Percentiles rank a stretch among this genome's conserved stretches.
phyloP scores from a whole-genome alignment of 2,329 filamentous ascomycete species.

The Thielaviopsis musarum region DNA sequence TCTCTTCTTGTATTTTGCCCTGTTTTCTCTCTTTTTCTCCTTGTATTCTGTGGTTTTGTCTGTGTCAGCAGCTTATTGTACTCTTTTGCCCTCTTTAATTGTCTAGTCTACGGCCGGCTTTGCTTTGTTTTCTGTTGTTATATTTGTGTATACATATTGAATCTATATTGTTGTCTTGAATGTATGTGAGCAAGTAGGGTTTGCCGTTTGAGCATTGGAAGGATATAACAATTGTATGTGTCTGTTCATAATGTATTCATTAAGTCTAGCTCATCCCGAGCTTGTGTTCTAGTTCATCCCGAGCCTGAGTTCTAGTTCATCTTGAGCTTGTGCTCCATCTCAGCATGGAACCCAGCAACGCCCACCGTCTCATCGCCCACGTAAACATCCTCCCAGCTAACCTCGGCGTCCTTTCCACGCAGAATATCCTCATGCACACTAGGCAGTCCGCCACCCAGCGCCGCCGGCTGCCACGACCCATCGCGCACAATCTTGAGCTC shows the following conservation, averaged over 20 bases:
- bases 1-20: neutral
- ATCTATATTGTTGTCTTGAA: too few relatives aligned
- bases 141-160: too few relatives aligned
- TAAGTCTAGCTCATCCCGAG: too few relatives aligned
- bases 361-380: conserved; percentile 58
- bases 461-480: conserved; percentile 63
- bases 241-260: too few relatives aligned
- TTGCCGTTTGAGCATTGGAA: too few relatives aligned
- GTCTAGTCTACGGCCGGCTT: too few relatives aligned
- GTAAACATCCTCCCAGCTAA: conserved; percentile 91
- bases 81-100: neutral
- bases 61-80: neutral
- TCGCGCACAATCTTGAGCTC: conserved; percentile 76
- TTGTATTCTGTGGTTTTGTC: neutral
- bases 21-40: neutral
- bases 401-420: conserved; percentile 55
- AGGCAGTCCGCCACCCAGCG: conserved; percentile 40
- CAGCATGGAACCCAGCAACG: conserved; percentile 62
- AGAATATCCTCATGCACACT: conserved; percentile 83
- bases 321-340: conserved; percentile 85
- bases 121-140: too few relatives aligned
- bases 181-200: too few relatives aligned
- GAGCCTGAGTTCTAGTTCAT: conserved; percentile 28
- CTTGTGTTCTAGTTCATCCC: too few relatives aligned
- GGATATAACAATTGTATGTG: too few relatives aligned